A percentile compares a stretch with the other conserved stretches of the same genome.
phyloP scores from a whole-genome alignment of 169 alveolate species.

The Cryptosporidium sp. region DNA sequence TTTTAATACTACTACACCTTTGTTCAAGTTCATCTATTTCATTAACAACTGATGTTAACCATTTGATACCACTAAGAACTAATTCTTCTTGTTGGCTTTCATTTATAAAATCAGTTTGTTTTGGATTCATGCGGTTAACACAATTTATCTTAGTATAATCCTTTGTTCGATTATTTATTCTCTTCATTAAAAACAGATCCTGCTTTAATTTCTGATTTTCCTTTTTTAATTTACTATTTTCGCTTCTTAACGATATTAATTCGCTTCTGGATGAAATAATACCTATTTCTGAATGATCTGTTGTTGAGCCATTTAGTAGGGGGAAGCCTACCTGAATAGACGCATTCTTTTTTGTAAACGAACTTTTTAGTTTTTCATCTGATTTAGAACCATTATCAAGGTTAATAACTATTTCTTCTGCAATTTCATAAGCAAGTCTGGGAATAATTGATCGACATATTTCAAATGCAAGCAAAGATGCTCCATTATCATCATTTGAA shows the following conservation, averaged over 20 bases:
- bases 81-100: slow-evolving; percentile 7
- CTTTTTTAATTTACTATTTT: slow-evolving; percentile 49
- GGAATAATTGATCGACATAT: slow-evolving; percentile 65
- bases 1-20: slow-evolving; percentile 29
- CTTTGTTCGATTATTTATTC: slow-evolving; percentile 30
- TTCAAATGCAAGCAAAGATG: slow-evolving; percentile 8
- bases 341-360: slow-evolving; percentile 32
- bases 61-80: slow-evolving; percentile 23
- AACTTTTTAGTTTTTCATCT: not conserved
- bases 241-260: slow-evolving; percentile 43
- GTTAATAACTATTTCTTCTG: slow-evolving; percentile 56
- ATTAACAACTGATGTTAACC: slow-evolving; percentile 62
- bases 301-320: not conserved
- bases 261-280: slow-evolving; percentile 44
- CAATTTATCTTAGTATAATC: not conserved
- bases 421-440: slow-evolving; percentile 62
- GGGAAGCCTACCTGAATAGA: slow-evolving; percentile 69
- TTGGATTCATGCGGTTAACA: not conserved
- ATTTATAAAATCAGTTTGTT: not conserved
- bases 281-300: slow-evolving; percentile 13
- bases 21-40: slow-evolving; percentile 64
- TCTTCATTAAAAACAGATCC: slow-evolving; percentile 45
- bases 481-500: not conserved
- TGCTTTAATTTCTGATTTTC: slow-evolving; percentile 64
- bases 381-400: not conserved